Base-by-base conservation (phyloP, 2,329 filamentous ascomycete species). In the Curvularia eragrostidis region DNA sequence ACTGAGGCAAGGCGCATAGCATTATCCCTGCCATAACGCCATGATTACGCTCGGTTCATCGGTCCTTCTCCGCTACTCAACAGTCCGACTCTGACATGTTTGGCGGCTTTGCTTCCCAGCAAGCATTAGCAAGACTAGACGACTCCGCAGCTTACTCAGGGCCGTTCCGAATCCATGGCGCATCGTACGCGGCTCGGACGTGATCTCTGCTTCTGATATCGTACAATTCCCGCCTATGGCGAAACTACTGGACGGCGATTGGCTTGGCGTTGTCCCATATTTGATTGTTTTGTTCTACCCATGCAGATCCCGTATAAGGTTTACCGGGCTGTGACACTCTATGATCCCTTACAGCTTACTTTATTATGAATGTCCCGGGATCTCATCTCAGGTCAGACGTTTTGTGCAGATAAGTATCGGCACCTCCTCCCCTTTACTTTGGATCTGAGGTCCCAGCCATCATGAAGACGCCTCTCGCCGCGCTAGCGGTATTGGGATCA, bases 391-490 rank as follows among this genome's bases (percentile, higher is more conserved):
- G 10, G 30, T 18, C 30, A 24, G 7, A 18, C n/a, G 18, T 36
- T 21, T 2, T 41, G 36, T 4, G 18, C 26, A 21, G n/a, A 32
- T 47, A 46, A 28, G 19, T 41, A 41, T 19, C 38, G 18, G 3
- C 34, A 36, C 15, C 2, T 36, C 34, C 15, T 36, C 34, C 15
- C 34, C 34, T 18, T 36, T 36, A 8, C 15, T 18, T 36, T 7
- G 5, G 15, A 3, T 18, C 6, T 13, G 15, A 5, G 15, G 34
- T 36, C 15, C 15, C 9, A 36, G 34, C 15, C 13, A 49, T n/a
- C 34, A 58, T 54, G 55, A 50, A 49, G 38, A 44, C 30, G 10
- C 51, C 65, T 30, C 39, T 70, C 30, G 56, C 65, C 57, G 51
- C 59, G 28, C 54, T 72, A 50, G 66, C 62, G 38, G 48, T 21